phyloP scores from a whole-genome alignment of 2,329 filamentous ascomycete species.

The Leptographium radiaticola region DNA sequence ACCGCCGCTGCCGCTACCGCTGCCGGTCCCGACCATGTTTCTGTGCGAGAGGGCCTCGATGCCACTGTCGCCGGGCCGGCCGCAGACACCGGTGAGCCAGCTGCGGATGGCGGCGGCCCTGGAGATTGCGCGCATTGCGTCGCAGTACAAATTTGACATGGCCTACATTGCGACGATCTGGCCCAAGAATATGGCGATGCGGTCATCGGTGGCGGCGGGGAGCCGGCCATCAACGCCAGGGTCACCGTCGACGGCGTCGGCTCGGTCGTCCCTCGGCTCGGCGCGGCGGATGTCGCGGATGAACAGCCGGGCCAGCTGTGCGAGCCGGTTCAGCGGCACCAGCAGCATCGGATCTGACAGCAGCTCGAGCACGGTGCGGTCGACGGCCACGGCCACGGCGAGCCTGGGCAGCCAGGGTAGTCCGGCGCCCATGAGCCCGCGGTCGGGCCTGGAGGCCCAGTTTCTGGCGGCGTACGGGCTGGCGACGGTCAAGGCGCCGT shows the following conservation, averaged over 20 bases:
- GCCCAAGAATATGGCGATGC: conserved; percentile 24
- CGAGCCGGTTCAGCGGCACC: not conserved
- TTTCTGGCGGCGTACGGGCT: conserved; percentile 43
- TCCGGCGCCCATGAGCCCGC: conserved; percentile 6
- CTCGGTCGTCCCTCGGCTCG: not conserved
- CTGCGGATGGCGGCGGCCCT: conserved; percentile 37
- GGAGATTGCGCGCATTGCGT: conserved; percentile 41
- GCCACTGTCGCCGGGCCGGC: not conserved
- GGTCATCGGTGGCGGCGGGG: not conserved
- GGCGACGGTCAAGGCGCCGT: conserved; percentile 34
- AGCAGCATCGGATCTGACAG: not conserved
- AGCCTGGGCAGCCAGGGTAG: conserved; percentile 7
- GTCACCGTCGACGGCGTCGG: not conserved
- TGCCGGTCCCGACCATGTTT: conserved; percentile 11
- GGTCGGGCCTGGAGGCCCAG: conserved; percentile 23
- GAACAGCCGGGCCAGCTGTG: conserved; percentile 3
- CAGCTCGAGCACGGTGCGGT: not conserved
- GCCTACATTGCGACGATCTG: conserved; percentile 47
- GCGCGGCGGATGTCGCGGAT: not conserved
- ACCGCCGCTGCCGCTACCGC: conserved; percentile 11
- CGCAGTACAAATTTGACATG: conserved; percentile 42
- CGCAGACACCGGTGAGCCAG: conserved; percentile 25
- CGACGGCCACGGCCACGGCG: not conserved
- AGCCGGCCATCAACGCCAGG: not conserved
- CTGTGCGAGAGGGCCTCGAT: not conserved